Evolutionary conservation across 2,329 filamentous ascomycete genomes (phyloP), one percentile per base, ranked within the genome.

Genomic region (Westerdykella sp.): DNA sequence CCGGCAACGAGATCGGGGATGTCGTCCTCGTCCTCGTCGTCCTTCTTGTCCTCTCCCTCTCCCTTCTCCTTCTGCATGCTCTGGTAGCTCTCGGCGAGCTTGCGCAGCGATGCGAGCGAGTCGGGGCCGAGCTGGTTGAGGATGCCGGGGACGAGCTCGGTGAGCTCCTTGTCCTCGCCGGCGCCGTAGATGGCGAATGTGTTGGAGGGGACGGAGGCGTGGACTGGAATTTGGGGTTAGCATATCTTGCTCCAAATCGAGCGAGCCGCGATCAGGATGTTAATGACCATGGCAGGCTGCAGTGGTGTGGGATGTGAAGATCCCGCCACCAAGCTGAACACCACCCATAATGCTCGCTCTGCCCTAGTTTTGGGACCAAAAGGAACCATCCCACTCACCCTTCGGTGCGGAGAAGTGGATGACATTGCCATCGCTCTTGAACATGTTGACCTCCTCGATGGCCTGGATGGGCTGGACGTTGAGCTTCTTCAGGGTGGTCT

Each of bases 391-490:
- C 35, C 37, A 62, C 81, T 68, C 76, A 97, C 93, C 93, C 80
- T 96, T 96, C 62, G 93, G 93, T 67, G 87, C 87, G 64, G 88
- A 85, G 72, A 98, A 98, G 82, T 98, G 93, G 68, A 98, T 97
- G 73, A 98, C 93, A 73, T 98, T 98, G 73, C 93, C 93, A 71
- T 98, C 93, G 70, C 87, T 85, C 86, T 98, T 98, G 85, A 98
- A 98, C 93, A 98, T 98, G 85, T 98, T 98, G 72, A 98, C 93
- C 80, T 98, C 93, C 83, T 98, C 93, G 65, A 98, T 98, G 57
- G 87, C 88, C 79, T 95, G 90, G 75, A 98, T 97, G 66, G 93
- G 93, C 82, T 98, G 93, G 47, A 95, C 91, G 76, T 97, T 97
- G 73, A 98, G 83, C 85, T 98, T 98, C 87, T 98, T 98, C 59